Conservation (phyloP, 495 filamentous ascomycete genomes). For the Emericellopsis terricola region DNA sequence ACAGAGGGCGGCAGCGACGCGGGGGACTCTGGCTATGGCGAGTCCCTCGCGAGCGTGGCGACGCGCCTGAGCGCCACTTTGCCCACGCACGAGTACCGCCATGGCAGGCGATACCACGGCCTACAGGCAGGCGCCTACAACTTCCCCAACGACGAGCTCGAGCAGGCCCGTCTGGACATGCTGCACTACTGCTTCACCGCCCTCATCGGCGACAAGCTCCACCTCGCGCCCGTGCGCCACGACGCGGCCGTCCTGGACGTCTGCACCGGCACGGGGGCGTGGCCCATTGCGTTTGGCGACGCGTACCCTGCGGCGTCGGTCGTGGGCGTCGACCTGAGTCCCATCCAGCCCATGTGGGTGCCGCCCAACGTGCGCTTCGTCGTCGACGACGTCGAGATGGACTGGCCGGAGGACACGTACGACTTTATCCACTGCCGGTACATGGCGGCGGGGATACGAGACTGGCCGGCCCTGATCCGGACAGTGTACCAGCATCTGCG, state of each 20-base stretch:
- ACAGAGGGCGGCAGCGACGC: no score
- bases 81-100: slow-evolving; percentile 26
- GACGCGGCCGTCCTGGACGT: slow-evolving; percentile 35
- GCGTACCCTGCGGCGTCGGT: slow-evolving; percentile 31
- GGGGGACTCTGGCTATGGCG: no score
- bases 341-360: slow-evolving; percentile 39
- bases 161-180: slow-evolving; percentile 42
- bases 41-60: no score
- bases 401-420: slow-evolving; percentile 29
- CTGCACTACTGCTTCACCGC: slow-evolving; percentile 27
- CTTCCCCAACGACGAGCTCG: slow-evolving; percentile 32
- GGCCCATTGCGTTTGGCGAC: slow-evolving; percentile 32
- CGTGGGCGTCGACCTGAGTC: slow-evolving; percentile 47
- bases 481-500: slow-evolving; percentile 16
- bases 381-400: slow-evolving; percentile 41
- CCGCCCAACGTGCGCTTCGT: slow-evolving; percentile 42
- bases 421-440: slow-evolving; percentile 35
- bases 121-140: slow-evolving; percentile 34
- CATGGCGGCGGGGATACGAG: slow-evolving; percentile 26
- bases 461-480: slow-evolving; percentile 24
- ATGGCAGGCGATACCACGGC: slow-evolving; percentile 35
- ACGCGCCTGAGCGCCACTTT: slow-evolving; percentile 19
- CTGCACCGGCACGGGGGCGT: slow-evolving; percentile 45
- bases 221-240: slow-evolving; percentile 29
- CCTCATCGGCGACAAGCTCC: slow-evolving; percentile 20